Percentiles rank a stretch among this genome's conserved stretches.
These are phyloP conservation scores for Lentinus polychrous DNA, from an alignment of 1,284 basidiomycete species.

Conservation along the genomic window DNA sequence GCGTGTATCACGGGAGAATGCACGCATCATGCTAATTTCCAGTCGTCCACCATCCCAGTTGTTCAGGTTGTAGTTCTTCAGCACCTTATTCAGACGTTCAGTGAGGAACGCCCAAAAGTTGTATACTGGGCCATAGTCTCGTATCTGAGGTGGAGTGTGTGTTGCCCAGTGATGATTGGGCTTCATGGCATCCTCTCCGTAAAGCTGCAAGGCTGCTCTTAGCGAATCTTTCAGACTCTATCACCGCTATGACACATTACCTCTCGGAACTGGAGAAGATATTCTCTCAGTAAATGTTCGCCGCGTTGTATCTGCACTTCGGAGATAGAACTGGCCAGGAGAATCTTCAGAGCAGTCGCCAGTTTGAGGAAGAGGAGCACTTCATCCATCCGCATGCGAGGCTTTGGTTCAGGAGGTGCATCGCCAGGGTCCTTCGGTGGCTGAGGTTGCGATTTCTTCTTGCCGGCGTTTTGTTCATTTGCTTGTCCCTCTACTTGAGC, in stretches of 20 bases:
- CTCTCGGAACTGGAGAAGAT: conserved; percentile 5
- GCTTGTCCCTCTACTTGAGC: too few relatives aligned
- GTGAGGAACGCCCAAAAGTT: conserved; percentile 24
- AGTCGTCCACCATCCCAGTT: conserved; percentile 16
- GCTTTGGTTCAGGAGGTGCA: conserved; percentile 4
- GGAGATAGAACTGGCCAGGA: conserved; percentile 4
- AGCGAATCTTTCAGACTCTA: neutral
- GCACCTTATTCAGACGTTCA: conserved; percentile 21
- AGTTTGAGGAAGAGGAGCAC: conserved; percentile 11
- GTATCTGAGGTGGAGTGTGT: conserved; percentile 12
- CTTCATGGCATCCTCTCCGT: conserved; percentile 12
- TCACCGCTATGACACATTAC: conserved; percentile 1
- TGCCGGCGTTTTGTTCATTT: too few relatives aligned
- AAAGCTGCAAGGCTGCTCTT: conserved; percentile 8
- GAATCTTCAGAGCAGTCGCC: conserved; percentile 10
- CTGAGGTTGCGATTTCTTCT: too few relatives aligned
- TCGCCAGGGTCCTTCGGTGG: neutral
- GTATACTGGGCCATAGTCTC: conserved; percentile 19
- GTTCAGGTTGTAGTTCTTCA: conserved; percentile 17
- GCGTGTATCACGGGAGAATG: conserved; percentile 9
- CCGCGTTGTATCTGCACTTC: conserved; percentile 4
- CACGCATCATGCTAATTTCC: conserved; percentile 15
- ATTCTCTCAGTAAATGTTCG: conserved; percentile 5
- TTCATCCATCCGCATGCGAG: conserved; percentile 8
- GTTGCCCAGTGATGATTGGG: conserved; percentile 17